These are phyloP conservation scores for Gamsiella multidivaricata DNA, from an alignment of 192 early-diverging fungal species.

Conservation along the genomic window DNA sequence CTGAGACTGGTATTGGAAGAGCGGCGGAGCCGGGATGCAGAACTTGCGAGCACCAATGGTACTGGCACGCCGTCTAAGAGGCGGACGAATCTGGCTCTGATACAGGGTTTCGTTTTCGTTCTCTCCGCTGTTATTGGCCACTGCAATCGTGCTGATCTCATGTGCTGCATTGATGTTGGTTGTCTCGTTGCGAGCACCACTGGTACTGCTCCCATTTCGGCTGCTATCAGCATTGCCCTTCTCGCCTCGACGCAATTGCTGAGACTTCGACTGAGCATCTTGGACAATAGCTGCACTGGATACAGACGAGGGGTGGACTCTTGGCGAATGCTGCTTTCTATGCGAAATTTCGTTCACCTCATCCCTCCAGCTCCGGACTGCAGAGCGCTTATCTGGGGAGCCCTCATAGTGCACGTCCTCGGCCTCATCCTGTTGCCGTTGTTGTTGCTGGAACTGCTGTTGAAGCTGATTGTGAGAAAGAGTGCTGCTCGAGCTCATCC, in stretches of 20 bases:
- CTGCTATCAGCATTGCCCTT: slow-evolving; percentile 15
- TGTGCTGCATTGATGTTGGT: background rate
- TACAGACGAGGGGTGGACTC: background rate
- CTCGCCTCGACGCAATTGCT: slow-evolving; percentile 3
- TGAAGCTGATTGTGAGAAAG: slow-evolving; percentile 6
- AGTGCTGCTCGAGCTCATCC: slow-evolving; percentile 17
- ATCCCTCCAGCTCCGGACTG: slow-evolving; percentile 38
- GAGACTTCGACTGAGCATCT: background rate
- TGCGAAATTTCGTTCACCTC: slow-evolving; percentile 43
- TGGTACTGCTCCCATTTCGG: slow-evolving; percentile 12
- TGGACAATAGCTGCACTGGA: background rate
- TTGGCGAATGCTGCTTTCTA: slow-evolving; percentile 23
- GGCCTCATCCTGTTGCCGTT: background rate
- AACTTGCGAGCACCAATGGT: slow-evolving; percentile 8
- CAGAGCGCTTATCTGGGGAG: slow-evolving; percentile 31
- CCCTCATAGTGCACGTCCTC: slow-evolving; percentile 8
- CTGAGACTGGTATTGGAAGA: background rate
- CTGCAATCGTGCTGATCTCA: slow-evolving; percentile 14
- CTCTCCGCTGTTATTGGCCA: slow-evolving; percentile 29
- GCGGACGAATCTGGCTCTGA: background rate
- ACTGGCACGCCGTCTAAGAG: background rate
- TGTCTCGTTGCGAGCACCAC: background rate
- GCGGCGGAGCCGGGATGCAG: slow-evolving; percentile 13
- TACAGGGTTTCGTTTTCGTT: background rate
- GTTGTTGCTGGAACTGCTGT: background rate